Percentiles rank a stretch among this genome's conserved stretches.
Evolutionary conservation across 2,329 filamentous ascomycete species (phyloP).

Genomic region (Aspergillus amoenus): DNA sequence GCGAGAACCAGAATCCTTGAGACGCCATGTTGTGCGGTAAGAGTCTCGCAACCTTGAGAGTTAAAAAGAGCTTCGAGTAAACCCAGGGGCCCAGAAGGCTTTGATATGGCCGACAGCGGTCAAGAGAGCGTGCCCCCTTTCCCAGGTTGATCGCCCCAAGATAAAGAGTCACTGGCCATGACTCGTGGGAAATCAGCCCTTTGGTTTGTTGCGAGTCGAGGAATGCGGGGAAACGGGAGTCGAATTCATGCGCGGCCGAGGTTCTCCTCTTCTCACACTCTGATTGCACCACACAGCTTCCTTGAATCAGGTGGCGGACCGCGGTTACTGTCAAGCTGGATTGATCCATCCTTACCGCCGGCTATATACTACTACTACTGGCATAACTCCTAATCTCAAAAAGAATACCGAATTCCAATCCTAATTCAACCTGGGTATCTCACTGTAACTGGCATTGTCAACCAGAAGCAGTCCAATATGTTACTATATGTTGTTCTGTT

Average conservation of each 20-base stretch:
- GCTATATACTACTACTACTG: background rate
- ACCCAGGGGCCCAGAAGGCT: background rate
- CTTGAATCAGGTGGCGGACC: background rate
- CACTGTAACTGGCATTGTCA: background rate
- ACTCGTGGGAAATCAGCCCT: background rate
- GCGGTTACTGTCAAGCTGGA: background rate
- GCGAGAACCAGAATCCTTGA: slow-evolving; percentile 26
- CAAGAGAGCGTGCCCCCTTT: background rate
- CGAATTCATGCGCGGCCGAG: slow-evolving; percentile 20
- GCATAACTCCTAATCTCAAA: background rate
- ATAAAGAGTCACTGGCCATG: background rate
- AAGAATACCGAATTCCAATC: background rate
- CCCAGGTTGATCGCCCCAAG: background rate
- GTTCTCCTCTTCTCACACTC: slow-evolving; percentile 7
- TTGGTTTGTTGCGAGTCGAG: background rate
- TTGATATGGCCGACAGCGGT: slow-evolving; percentile 2
- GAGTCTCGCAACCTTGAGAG: background rate
- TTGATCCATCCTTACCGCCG: background rate
- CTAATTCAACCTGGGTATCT: background rate
- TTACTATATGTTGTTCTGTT: slow-evolving; percentile 4
- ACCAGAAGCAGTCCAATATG: background rate
- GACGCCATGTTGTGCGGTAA: slow-evolving; percentile 4
- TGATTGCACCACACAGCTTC: background rate
- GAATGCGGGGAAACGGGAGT: slow-evolving; percentile 22
- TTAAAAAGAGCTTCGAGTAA: background rate